These are phyloP conservation scores for Blastocystis sp. DNA, from an alignment of 352 stramenopile genomes.

Conservation along the genomic window DNA sequence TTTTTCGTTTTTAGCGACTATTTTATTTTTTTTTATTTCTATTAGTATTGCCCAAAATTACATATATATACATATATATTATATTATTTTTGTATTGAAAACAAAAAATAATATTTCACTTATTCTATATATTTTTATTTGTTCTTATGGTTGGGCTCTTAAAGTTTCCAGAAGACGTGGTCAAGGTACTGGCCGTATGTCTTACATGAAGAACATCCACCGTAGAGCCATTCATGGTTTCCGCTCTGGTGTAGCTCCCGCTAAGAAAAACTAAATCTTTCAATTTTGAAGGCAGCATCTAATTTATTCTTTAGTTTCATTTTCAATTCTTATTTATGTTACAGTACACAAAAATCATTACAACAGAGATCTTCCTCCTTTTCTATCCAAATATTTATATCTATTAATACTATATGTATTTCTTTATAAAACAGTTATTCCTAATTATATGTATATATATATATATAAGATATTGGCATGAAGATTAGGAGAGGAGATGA, in stretches of 20 bases:
- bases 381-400: too few species aligned
- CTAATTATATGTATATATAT: too few species aligned
- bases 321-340: too few species aligned
- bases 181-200: conserved; percentile 85
- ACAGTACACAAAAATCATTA: too few species aligned
- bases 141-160: conserved; percentile 74
- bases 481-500: too few species aligned
- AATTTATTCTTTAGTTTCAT: too few species aligned
- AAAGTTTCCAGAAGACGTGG: conserved; percentile 90
- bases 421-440: too few species aligned
- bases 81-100: conserved; percentile 4
- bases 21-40: neutral
- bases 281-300: too few species aligned
- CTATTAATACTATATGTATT: too few species aligned
- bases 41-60: too few species aligned
- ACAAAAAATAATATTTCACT: neutral
- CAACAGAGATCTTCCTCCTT: too few species aligned
- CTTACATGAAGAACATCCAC: conserved; percentile 89
- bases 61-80: conserved; percentile 14
- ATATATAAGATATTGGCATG: too few species aligned
- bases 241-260: conserved; percentile 69
- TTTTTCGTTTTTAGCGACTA: conserved; percentile 1
- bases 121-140: conserved; percentile 11
- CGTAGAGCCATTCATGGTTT: conserved; percentile 99
- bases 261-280: conserved; percentile 33